phyloP scores from a whole-genome alignment of 1,284 basidiomycete genomes.

The Heterobasidion parviporum region DNA sequence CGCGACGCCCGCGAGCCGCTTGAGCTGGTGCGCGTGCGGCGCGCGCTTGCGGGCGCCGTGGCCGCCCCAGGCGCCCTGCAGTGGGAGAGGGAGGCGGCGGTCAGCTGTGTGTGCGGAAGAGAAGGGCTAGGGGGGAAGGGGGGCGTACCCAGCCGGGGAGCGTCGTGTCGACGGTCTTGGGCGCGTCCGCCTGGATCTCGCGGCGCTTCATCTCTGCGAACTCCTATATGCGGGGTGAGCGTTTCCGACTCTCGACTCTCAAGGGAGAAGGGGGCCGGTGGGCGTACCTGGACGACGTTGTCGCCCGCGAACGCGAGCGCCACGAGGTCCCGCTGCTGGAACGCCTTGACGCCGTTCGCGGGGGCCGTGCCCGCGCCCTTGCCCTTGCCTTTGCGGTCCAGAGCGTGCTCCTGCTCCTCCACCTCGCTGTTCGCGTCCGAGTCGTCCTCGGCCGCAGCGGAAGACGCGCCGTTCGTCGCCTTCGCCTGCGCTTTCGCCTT shows the following conservation, averaged over 20 bases:
- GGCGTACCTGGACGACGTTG: constrained; percentile 77
- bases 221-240: constrained; percentile 38
- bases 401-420: constrained; percentile 52
- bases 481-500: constrained; percentile 15
- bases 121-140: not conserved
- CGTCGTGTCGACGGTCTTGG: constrained; percentile 79
- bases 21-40: constrained; percentile 62
- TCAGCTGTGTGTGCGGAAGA: not conserved
- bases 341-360: constrained; percentile 43
- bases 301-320: constrained; percentile 95
- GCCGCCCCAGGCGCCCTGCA: constrained; percentile 88
- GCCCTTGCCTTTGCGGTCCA: constrained; percentile 34
- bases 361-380: constrained; percentile 22
- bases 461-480: constrained; percentile 6
- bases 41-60: constrained; percentile 52
- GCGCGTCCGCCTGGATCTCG: constrained; percentile 79
- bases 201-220: constrained; percentile 80
- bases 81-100: not conserved
- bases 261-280: not conserved
- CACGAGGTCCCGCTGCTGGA: constrained; percentile 85
- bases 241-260: not conserved
- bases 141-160: constrained; percentile 87
- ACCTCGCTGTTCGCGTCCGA: constrained; percentile 58
- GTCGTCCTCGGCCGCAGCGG: constrained; percentile 27
- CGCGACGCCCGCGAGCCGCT: constrained; percentile 76